Conservation (phyloP, 1,284 basidiomycete species). For the Calocybe gambosa region DNA sequence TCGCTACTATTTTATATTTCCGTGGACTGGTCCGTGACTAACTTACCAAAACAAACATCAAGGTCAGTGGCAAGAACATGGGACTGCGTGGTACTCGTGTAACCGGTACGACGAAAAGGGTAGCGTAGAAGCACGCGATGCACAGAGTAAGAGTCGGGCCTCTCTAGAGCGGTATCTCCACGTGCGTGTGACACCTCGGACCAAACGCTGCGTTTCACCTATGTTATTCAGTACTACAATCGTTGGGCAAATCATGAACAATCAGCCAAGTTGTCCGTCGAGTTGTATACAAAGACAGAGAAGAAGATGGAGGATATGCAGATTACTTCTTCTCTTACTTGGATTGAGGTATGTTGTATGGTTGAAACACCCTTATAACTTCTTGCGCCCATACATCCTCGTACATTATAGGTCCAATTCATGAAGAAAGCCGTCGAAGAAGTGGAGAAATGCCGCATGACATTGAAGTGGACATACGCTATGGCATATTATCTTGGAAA, state of each 20-base stretch:
- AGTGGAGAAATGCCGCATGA: conserved; percentile 86
- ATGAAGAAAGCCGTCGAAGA: conserved; percentile 96
- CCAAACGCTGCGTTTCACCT: too few species aligned
- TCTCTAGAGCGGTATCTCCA: conserved; percentile 96
- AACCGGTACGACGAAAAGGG: conserved; percentile 96
- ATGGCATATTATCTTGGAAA: conserved; percentile 94
- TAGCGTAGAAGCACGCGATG: conserved; percentile 83
- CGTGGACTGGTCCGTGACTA: neutral
- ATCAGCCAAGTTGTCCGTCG: conserved; percentile 90
- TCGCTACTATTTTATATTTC: conserved; percentile 9
- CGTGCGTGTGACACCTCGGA: conserved; percentile 45
- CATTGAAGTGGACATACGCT: conserved; percentile 99
- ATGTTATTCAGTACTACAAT: conserved; percentile 77
- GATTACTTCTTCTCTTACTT: conserved; percentile 51
- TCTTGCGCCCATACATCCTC: neutral
- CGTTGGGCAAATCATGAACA: conserved; percentile 99
- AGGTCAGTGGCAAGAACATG: conserved; percentile 96
- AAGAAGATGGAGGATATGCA: conserved; percentile 99
- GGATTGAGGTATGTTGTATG: conserved; percentile 75
- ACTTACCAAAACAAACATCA: neutral
- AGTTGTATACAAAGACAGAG: conserved; percentile 92
- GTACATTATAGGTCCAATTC: conserved; percentile 62
- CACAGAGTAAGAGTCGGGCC: conserved; percentile 82
- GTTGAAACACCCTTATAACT: neutral
- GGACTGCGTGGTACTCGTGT: conserved; percentile 97